Evolutionary conservation across 2,329 filamentous ascomycete genomes (phyloP).

Genomic region (Epichloe gansuensis): DNA sequence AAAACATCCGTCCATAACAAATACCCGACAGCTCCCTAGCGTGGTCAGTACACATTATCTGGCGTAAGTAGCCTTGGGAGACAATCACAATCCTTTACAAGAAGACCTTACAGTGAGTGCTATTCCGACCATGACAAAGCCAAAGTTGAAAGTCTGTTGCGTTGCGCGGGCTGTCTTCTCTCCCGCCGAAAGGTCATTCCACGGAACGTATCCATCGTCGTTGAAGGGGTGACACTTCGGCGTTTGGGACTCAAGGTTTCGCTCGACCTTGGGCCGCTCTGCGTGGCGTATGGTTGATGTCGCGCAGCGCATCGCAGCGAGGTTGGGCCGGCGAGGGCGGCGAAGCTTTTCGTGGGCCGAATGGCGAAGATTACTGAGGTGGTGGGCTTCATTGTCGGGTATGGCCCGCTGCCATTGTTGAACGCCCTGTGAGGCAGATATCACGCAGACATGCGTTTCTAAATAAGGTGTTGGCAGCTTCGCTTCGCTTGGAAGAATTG

Average conservation of each 20-base stretch:
- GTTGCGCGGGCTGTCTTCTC: conserved; percentile 80
- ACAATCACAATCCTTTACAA: background rate
- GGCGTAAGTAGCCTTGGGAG: background rate
- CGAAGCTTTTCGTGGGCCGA: conserved; percentile 20
- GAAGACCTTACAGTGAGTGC: conserved; percentile 54
- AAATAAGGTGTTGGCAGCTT: background rate
- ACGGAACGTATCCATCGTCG: conserved; percentile 72
- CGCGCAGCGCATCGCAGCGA: background rate
- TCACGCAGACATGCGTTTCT: background rate
- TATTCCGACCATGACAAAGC: conserved; percentile 62
- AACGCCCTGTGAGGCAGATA: background rate
- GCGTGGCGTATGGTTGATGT: conserved; percentile 43
- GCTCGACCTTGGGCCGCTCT: conserved; percentile 31
- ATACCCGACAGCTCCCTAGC: conserved; percentile 62
- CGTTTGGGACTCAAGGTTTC: conserved; percentile 37
- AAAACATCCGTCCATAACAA: conserved; percentile 76
- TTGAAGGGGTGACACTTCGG: conserved; percentile 72
- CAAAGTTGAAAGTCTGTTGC: conserved; percentile 83
- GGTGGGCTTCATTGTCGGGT: conserved; percentile 35
- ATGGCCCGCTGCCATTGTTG: conserved; percentile 23
- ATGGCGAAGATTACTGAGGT: conserved; percentile 19
- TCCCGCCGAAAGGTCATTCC: conserved; percentile 59
- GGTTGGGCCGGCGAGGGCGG: conserved; percentile 8
- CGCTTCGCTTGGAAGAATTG: conserved; percentile 3
- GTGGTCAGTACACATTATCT: background rate